phyloP scores from a whole-genome alignment of 2,329 filamentous ascomycete genomes.

The Erysiphe pisi region DNA sequence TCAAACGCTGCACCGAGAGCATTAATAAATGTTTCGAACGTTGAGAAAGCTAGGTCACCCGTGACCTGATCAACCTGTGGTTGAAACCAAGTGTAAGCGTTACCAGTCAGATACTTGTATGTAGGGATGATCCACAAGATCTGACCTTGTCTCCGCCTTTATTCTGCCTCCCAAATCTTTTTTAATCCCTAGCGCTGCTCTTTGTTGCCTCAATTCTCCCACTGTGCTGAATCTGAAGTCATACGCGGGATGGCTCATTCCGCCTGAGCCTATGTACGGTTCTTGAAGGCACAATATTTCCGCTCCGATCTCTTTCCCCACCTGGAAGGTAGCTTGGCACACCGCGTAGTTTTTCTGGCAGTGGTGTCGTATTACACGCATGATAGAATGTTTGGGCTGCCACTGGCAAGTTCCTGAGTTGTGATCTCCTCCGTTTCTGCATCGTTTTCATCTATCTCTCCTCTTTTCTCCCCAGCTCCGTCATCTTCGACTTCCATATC shows the following conservation, averaged over 20 bases:
- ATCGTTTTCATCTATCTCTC: background rate
- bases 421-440: background rate
- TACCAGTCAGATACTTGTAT: background rate
- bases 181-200: no score
- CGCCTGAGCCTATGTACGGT: no score
- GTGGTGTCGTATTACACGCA: background rate
- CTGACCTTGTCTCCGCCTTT: background rate
- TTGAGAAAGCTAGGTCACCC: background rate
- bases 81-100: constrained; percentile 7
- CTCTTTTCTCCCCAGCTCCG: background rate
- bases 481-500: background rate
- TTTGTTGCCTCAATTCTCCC: background rate
- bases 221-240: background rate
- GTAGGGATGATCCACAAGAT: background rate
- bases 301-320: no score
- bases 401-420: background rate
- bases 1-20: no score
- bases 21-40: background rate
- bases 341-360: background rate
- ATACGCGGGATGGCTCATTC: no score
- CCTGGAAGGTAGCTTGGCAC: background rate
- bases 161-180: no score
- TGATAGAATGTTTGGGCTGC: background rate
- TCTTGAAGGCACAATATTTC: no score
- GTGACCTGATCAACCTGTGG: background rate